Conservation (phyloP, 768 basidiomycete genomes). For the Calocybe indica region DNA sequence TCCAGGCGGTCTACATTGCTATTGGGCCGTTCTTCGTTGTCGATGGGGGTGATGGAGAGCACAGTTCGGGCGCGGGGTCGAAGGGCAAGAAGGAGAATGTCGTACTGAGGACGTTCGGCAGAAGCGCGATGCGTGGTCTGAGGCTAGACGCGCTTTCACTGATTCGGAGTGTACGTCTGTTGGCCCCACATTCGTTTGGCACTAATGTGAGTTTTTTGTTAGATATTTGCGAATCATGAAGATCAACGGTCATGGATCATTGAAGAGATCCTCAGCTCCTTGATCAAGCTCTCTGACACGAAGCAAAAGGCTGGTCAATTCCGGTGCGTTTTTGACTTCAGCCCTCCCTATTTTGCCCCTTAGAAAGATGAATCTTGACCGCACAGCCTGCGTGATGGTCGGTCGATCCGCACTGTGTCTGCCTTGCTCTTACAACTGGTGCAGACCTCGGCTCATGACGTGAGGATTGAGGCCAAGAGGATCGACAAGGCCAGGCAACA, state of each 20-base stretch:
- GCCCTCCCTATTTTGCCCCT: not conserved
- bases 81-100: constrained; percentile 55
- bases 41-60: constrained; percentile 52
- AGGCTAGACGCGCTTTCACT: constrained; percentile 78
- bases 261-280: constrained; percentile 89
- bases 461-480: constrained; percentile 61
- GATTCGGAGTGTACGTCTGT: constrained; percentile 69
- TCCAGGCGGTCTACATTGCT: constrained; percentile 87
- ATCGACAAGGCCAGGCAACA: constrained; percentile 61
- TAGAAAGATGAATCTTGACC: constrained; percentile 1
- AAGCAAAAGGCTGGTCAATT: constrained; percentile 91
- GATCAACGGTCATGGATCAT: constrained; percentile 95
- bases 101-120: constrained; percentile 64
- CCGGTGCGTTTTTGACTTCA: constrained; percentile 42
- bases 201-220: not conserved
- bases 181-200: not conserved
- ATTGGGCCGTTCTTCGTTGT: constrained; percentile 92
- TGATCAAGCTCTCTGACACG: constrained; percentile 85
- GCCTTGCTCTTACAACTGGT: constrained; percentile 93
- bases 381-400: constrained; percentile 81
- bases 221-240: constrained; percentile 91
- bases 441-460: constrained; percentile 88
- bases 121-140: constrained; percentile 75
- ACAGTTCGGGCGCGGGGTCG: constrained; percentile 25
- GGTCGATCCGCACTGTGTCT: constrained; percentile 88